Evolutionary conservation across 129 eudicot genomes (phyloP), one percentile per base, ranked within the genome.

Genomic region (Centrapalus pauciflorus): DNA sequence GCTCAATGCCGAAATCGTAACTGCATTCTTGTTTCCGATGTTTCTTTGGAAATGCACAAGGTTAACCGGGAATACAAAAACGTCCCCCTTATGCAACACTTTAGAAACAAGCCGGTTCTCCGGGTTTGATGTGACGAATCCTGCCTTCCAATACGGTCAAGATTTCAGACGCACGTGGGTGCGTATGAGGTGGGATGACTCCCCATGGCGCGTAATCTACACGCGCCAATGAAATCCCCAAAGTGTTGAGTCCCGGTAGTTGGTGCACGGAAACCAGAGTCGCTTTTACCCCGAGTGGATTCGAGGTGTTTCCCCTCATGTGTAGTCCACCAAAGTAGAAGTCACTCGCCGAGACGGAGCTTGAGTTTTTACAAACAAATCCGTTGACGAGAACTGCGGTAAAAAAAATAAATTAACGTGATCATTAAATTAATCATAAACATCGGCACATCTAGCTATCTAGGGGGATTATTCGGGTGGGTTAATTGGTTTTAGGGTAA

Each of bases 61-160:
- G 30, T 61, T 46, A 23, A 51, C 35, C 0, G 82, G 86, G 55
- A 81, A 77, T 59, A 81, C 82, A 24, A 81, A 81, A 38, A 77
- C 80, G 19, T 81, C 86, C 26, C 86, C 86, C 35, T 67, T 54
- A 4, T 69, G 28, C 14, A 81, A 38, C 0, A 55, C 69, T 58
- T 69, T 81, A 0, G 77, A 19, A 7, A 76, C 67, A 17, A 61
- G 75, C 9, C 69, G 59, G 71, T 77, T 81, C 38, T 67, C 82
- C 19, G 86, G 86, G 72, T 81, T 81, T 11, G 86, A 81, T 20
- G 86, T 76, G 17, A 81, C 67, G 32, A 81, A 81, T 5, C 86
- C 82, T 55, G n/a, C 86, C 86, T 68, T 77, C 70, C 20, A 81
- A 54, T 9, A 81, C 79, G 1, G 66, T 63, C 61, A 81, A 61